These are phyloP conservation scores for Pythium angustatum DNA, from an alignment of 352 stramenopile genomes.

Conservation along the genomic window DNA sequence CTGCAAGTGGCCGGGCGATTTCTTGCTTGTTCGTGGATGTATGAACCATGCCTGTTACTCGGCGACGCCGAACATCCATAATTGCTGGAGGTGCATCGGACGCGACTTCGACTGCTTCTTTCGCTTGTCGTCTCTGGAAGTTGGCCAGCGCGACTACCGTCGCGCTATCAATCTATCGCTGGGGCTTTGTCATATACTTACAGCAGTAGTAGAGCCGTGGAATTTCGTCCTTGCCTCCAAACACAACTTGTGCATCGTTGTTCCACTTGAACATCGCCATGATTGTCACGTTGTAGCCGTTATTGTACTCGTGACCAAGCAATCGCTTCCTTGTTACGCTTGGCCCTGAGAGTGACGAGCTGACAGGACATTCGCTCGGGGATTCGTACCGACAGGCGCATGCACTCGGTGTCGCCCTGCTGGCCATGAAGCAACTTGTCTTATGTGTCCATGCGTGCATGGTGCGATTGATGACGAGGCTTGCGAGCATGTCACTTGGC, in stretches of 20 bases:
- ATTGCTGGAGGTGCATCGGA: background rate
- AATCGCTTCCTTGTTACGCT: background rate
- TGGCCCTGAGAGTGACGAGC: background rate
- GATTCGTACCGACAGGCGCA: constrained; percentile 5
- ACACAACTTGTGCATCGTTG: constrained; percentile 14
- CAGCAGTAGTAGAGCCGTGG: constrained; percentile 19
- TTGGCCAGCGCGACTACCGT: constrained; percentile 9
- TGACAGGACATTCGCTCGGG: background rate
- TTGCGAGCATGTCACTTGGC: constrained; percentile 1
- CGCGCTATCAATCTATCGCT: constrained; percentile 3
- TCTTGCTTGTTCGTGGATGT: constrained; percentile 3
- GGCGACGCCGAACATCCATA: constrained; percentile 6
- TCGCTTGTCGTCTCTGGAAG: constrained; percentile 16
- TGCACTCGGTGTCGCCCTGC: background rate
- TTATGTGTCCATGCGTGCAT: constrained; percentile 19
- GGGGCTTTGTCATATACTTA: constrained; percentile 24
- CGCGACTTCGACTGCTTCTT: background rate
- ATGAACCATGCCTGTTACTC: background rate
- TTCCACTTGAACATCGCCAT: constrained; percentile 25
- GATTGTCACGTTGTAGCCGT: constrained; percentile 18
- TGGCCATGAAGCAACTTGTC: constrained; percentile 15
- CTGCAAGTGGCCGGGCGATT: background rate
- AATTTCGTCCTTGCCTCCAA: constrained; percentile 10
- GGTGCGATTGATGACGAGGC: constrained; percentile 17
- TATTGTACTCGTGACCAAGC: constrained; percentile 12